Base-by-base conservation (phyloP, 805 yeast species). In the Teunomyces kruisii region DNA sequence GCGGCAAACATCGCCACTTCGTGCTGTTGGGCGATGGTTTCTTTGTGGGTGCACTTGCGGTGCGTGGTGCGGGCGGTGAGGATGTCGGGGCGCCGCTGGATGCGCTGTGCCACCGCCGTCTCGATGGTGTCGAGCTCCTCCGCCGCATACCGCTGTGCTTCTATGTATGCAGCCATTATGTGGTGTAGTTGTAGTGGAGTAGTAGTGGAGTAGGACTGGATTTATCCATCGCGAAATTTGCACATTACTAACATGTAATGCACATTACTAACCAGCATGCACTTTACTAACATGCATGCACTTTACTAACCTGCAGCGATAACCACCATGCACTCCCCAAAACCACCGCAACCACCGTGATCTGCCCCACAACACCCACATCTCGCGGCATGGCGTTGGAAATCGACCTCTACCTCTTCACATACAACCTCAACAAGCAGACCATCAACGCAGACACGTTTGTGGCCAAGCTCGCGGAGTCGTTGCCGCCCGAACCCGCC, bases 61-160 rank as follows among this genome's bases (percentile, higher is more conserved):
- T 15, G 29, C 32, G 55, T 12, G 37, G 26, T 12, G 26, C 43
- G 8, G 28, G 31, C 9, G 6, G 57, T 46, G 32, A 78, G 72
- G 2, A 87, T 47, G 13, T 67, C 70, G 0, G 92, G 90, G 55
- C 86, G 84, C 45, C 81, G 57, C 41, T 72, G 68, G 3, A 89
- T 65, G 43, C 97, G 68, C 39, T 75, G 76, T 0, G 84, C 63
- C 0, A 89, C 72, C 0, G 88, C 88, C 24, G 65, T 55, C 55
- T 91, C 95, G 3, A 92, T 75, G 2, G 79, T 65, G 50, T 91
- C 96, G 14, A 87, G 61, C 57, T 86, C 94, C 55, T 84, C 89
- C 6, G 80, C 53, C 14, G 60, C 47, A 12, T 58, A 52, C 28
- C 77, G 46, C 50, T 68, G 70, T 6, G 58, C 42, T 49, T 72